phyloP scores from a whole-genome alignment of 2,329 filamentous ascomycete genomes.

The Pseudogymnoascus sp. region DNA sequence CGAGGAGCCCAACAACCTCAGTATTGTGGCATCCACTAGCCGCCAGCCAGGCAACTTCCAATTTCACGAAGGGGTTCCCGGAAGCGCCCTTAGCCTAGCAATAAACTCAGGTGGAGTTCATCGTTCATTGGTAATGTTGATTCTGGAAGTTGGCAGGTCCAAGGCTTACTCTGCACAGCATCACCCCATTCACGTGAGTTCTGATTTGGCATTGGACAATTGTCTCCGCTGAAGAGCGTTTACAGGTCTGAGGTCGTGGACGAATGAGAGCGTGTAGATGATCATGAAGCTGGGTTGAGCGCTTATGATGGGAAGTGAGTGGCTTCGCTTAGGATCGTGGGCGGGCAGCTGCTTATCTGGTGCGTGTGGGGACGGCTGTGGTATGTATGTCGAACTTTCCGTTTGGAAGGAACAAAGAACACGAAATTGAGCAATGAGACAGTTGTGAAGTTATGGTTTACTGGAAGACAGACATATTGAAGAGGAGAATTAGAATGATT shows the following conservation, averaged over 20 bases:
- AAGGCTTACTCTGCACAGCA: neutral
- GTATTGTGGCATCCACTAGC: neutral
- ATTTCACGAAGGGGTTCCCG: constrained; percentile 5
- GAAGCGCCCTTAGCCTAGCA: neutral
- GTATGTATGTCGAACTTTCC: neutral
- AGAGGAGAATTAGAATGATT: neutral
- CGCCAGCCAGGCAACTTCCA: neutral
- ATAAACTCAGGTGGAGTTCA: neutral
- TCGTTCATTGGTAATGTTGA: neutral
- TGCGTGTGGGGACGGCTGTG: neutral
- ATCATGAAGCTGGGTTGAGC: neutral
- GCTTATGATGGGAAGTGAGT: neutral
- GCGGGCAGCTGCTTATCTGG: neutral
- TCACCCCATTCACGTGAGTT: neutral
- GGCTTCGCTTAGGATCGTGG: neutral
- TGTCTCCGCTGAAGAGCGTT: constrained; percentile 2
- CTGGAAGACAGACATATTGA: neutral
- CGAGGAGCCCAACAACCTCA: neutral
- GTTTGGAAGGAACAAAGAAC: neutral
- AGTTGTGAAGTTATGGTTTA: neutral
- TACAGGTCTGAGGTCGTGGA: neutral
- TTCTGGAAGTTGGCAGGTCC: neutral
- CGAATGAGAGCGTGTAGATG: neutral
- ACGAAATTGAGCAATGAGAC: neutral
- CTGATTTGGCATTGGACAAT: neutral